Evolutionary conservation across 225 moss, liverwort and hornwort species (phyloP).

Genomic region (Pseudisothecium myosuroides): DNA sequence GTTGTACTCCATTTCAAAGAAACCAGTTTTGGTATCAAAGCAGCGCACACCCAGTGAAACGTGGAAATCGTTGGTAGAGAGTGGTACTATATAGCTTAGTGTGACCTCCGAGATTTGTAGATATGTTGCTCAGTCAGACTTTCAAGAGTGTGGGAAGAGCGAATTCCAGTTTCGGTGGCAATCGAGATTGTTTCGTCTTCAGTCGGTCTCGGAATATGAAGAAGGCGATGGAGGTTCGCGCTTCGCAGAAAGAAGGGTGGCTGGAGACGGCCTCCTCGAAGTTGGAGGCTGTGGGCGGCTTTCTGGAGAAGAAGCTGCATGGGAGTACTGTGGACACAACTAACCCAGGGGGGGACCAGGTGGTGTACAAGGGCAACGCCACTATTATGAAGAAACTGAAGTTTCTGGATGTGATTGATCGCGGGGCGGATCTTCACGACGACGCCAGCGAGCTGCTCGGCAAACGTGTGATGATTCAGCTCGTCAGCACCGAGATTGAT

Average conservation of each 20-base stretch:
- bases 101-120: neutral
- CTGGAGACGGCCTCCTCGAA: neutral
- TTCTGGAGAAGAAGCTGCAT: neutral
- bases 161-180: neutral
- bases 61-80: neutral
- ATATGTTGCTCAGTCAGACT: neutral
- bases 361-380: conserved; percentile 8
- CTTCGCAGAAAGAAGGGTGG: neutral
- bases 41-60: neutral
- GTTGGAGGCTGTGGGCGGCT: neutral
- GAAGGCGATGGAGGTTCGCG: neutral
- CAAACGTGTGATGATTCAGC: conserved; percentile 8
- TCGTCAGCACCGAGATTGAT: conserved; percentile 14
- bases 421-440: neutral
- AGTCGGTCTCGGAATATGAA: neutral
- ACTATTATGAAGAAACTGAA: conserved; percentile 22
- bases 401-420: conserved; percentile 10
- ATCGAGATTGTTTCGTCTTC: neutral
- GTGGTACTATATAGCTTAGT: no score
- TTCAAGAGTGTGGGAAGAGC: neutral
- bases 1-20: neutral
- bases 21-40: neutral
- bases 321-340: neutral
- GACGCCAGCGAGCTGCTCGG: neutral
- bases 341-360: neutral